Percentiles rank a stretch among this genome's conserved stretches.
These are phyloP conservation scores for Orbilia ellipsospora DNA, from an alignment of 2,329 filamentous ascomycete genomes.

Conservation along the genomic window DNA sequence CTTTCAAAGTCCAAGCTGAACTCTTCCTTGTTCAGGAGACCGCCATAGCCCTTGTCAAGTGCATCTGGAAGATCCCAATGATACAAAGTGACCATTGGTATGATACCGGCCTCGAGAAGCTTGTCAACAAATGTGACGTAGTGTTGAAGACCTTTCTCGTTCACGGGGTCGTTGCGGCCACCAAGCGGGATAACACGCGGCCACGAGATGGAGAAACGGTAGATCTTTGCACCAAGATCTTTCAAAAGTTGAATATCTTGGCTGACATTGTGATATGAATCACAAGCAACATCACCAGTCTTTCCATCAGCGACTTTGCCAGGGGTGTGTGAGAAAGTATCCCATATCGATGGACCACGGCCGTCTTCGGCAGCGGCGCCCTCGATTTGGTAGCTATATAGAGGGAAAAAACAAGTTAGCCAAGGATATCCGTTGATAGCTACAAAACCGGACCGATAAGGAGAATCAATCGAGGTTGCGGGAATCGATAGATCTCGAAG, in stretches of 20 bases:
- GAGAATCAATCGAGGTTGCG: neutral
- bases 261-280: slow-evolving; percentile 82
- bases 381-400: slow-evolving; percentile 83
- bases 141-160: slow-evolving; percentile 79
- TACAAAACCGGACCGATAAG: neutral
- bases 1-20: slow-evolving; percentile 83
- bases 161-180: slow-evolving; percentile 82
- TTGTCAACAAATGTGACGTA: slow-evolving; percentile 84
- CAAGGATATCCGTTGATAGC: no score
- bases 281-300: slow-evolving; percentile 81
- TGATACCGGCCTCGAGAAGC: slow-evolving; percentile 78
- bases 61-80: slow-evolving; percentile 89
- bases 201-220: slow-evolving; percentile 88
- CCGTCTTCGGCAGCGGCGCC: slow-evolving; percentile 79
- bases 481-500: neutral
- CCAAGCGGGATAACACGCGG: slow-evolving; percentile 86
- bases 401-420: no score
- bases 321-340: slow-evolving; percentile 82
- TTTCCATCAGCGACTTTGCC: slow-evolving; percentile 84
- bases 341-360: slow-evolving; percentile 86
- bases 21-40: slow-evolving; percentile 81
- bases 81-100: slow-evolving; percentile 82
- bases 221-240: slow-evolving; percentile 76
- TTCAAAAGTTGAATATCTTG: slow-evolving; percentile 84
- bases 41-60: slow-evolving; percentile 82